Evolutionary conservation across 1,139 yeast genomes (phyloP), one percentile per base, ranked within the genome.

Genomic region (Pichia sp.): DNA sequence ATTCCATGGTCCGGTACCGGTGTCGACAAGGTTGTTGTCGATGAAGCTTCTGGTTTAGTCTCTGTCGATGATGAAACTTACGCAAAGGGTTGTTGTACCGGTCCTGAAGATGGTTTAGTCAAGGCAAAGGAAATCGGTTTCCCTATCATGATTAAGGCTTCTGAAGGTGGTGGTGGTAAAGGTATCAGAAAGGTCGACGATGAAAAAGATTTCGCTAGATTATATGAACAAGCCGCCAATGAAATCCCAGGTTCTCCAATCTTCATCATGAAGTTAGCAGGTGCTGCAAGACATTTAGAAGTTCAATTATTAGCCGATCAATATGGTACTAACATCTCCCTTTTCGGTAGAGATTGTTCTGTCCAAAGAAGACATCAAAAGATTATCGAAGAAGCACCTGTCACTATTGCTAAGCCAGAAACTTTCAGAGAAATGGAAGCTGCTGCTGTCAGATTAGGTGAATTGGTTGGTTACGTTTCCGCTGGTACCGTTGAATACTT

Each of bases 1-100:
- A 93, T 93, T 61, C 98, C 99, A 53, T 93, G 99, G 99, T 90
- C 97, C 14, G 99, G 99, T 67, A 87, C 97, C 30, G 98, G 98
- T 58, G 95, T 93, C 45, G 89, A 84, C 55, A 77, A 85, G 50
- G 99, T 93, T 49, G 61, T 66, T 28, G 68, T 88, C 42, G 96
- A 93, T 65, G 61, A 70, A 31, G 62, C 67, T 35, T 79, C 94
- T 32, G 85, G 86, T 54, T 76, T 93, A 56, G 99, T 93, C 33
- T 87, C 96, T 34, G 99, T 93, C 46, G 75, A 84, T 46, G 96
- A 88, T 44, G 84, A 77, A 4, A 77, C 86, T 36, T 93, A 94
- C 66, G 79, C 83, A 55, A 75, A 86, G 69, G 98, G 99, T 58
- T 91, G 98, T 70, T 88, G 91, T 65, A 70, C 74, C 12, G 74